Evolutionary conservation across 768 basidiomycete species (phyloP), one percentile per base, ranked within the genome.

Genomic region (Rhodotorula diobovata): DNA sequence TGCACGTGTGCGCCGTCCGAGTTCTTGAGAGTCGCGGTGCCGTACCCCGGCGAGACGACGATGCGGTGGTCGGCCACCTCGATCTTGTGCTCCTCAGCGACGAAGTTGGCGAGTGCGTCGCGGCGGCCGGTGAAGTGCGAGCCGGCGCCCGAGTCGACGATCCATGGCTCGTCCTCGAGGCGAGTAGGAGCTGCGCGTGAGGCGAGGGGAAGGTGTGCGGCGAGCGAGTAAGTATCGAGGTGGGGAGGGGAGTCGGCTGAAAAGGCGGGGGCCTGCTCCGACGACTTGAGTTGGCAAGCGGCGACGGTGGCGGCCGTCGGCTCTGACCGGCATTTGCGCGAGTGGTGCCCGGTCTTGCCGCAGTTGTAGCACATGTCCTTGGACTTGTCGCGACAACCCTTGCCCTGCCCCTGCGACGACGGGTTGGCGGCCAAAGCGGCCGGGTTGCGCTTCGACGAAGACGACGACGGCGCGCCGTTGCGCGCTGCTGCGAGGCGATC

Each of bases 111-210:
- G 48, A 63, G 61, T 1, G 46, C 28, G 35, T 63, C 46, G 48
- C 32, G 48, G 35, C 46, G 46, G 30, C 61, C 61, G 9, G 61
- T 51, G 48, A 53, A 63, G 50, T 63, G 50, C 5, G 14, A 20
- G 23, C 61, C 61, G 15, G 61, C n/a, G 10, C 60, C 60, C n/a
- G 61, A 63, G 35, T 63, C 61, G n/a, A 61, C 32, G 43, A 61
- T 18, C 60, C 60, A 61, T 2, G 25, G 14, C 48, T 63, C 61
- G 41, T 63, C 61, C 45, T 46, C 61, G 61, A 50, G 25, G 35
- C 25, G 50, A 12, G 43, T n/a, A 28, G 45, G 14, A 5, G 18
- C 7, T 28, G 48, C 25, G 23, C 48, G 25, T 8, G 48, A 28
- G 48, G 25, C 18, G 48, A 25, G 23, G 48, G 28, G 14, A 4